Percentiles rank a stretch among this genome's conserved stretches.
Conservation (phyloP, 345 rosid species). For the Corymbia maculata region DNA sequence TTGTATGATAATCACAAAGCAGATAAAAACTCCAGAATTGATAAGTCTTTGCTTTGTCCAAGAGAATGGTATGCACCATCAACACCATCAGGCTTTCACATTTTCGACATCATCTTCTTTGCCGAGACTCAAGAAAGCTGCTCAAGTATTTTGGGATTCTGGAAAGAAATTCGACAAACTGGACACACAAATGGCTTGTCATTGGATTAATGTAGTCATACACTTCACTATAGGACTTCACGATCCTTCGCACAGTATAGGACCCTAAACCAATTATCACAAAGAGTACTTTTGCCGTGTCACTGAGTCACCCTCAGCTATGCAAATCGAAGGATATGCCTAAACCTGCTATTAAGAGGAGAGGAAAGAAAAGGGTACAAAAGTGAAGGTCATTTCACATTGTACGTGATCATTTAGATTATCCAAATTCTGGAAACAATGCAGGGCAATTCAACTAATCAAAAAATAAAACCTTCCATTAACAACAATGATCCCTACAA, state of each 20-base stretch:
- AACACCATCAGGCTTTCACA: not conserved
- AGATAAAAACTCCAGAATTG: not conserved
- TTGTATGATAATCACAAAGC: not conserved
- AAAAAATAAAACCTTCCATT: not conserved
- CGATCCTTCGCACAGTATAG: not conserved
- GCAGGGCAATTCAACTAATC: not conserved
- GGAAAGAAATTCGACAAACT: accelerated
- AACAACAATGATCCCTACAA: not conserved
- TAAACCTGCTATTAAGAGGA: not conserved
- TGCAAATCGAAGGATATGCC: not conserved
- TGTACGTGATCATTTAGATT: not conserved
- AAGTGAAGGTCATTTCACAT: not conserved
- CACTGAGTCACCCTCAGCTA: no score
- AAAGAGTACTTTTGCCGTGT: not conserved
- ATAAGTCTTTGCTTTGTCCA: not conserved
- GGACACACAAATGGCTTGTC: not conserved
- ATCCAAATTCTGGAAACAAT: not conserved
- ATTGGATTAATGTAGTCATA: not conserved
- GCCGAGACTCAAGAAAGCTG: not conserved
- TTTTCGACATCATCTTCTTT: not conserved
- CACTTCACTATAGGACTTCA: not conserved
- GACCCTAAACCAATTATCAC: not conserved
- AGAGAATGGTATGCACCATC: not conserved
- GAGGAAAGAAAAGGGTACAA: not conserved
- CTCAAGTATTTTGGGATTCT: not conserved